phyloP scores from a whole-genome alignment of 352 stramenopile species.

The Globisporangium camurandrum region DNA sequence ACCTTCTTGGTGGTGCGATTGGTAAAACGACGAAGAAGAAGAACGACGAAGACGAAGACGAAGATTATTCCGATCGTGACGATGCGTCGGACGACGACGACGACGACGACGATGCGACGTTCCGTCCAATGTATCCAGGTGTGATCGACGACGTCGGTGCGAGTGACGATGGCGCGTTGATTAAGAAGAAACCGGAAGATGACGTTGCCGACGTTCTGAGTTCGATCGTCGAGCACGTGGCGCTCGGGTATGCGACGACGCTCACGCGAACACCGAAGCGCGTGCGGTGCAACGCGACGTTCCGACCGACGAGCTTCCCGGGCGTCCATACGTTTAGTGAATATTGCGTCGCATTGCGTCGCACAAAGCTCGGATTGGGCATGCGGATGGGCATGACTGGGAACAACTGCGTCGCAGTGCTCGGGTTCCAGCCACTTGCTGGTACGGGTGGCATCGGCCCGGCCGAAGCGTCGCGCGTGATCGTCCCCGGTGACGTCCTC shows the following conservation, averaged over 20 bases:
- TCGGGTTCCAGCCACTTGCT: conserved; percentile 71
- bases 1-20: conserved; percentile 22
- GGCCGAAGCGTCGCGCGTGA: conserved; percentile 66
- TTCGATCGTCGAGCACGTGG: conserved; percentile 75
- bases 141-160: conserved; percentile 39
- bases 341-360: conserved; percentile 60
- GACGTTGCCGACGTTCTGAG: conserved; percentile 72
- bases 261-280: conserved; percentile 32
- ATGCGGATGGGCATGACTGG: conserved; percentile 73
- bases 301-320: conserved; percentile 39
- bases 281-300: conserved; percentile 45
- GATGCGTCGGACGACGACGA: conserved; percentile 55
- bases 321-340: conserved; percentile 54
- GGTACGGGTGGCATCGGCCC: conserved; percentile 62
- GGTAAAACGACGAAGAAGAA: conserved; percentile 39
- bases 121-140: conserved; percentile 49
- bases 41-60: conserved; percentile 60
- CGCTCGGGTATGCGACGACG: conserved; percentile 58
- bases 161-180: conserved; percentile 21
- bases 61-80: conserved; percentile 75
- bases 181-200: conserved; percentile 56
- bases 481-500: conserved; percentile 62
- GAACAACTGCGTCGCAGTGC: conserved; percentile 53
- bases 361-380: conserved; percentile 64
- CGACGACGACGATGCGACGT: conserved; percentile 39